Conservation (phyloP, 2,329 filamentous ascomycete genomes). For the Claviceps spartinae region DNA sequence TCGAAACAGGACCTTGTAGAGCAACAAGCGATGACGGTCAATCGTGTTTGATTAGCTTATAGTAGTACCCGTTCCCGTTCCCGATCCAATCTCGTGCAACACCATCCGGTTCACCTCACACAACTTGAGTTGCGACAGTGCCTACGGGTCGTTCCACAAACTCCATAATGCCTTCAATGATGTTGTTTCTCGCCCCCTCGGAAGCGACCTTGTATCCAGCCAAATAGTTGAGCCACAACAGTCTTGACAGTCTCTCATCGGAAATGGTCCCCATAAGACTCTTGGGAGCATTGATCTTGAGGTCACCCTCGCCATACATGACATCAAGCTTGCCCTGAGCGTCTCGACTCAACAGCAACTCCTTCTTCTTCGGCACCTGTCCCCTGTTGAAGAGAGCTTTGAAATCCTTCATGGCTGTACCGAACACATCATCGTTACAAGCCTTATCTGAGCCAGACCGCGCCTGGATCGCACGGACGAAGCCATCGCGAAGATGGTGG, state of each 20-base stretch:
- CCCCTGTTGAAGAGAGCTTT: slow-evolving; percentile 70
- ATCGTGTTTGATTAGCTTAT: neutral
- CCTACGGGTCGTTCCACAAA: slow-evolving; percentile 82
- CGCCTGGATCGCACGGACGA: slow-evolving; percentile 71
- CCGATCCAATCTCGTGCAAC: neutral
- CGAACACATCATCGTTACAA: slow-evolving; percentile 62
- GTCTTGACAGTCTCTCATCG: slow-evolving; percentile 67
- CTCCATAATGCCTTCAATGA: slow-evolving; percentile 77
- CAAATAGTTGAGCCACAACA: slow-evolving; percentile 84
- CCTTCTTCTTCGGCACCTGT: slow-evolving; percentile 65
- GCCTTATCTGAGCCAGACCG: slow-evolving; percentile 45
- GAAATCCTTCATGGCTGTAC: slow-evolving; percentile 60
- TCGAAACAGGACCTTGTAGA: too few relatives aligned
- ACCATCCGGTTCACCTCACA: slow-evolving; percentile 17
- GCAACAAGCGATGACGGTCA: too few relatives aligned
- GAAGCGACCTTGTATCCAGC: slow-evolving; percentile 78
- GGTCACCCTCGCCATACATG: slow-evolving; percentile 50
- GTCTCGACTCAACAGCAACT: slow-evolving; percentile 61
- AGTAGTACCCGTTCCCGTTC: neutral
- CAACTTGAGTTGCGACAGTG: slow-evolving; percentile 69
- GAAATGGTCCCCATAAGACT: slow-evolving; percentile 53
- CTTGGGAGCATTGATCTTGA: slow-evolving; percentile 28
- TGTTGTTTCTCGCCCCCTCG: slow-evolving; percentile 63
- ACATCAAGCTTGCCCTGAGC: slow-evolving; percentile 51
- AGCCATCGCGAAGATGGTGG: slow-evolving; percentile 79